Evolutionary conservation across 352 stramenopile genomes (phyloP), one percentile per base, ranked within the genome.

Genomic region (Phytophthora nicotianae): DNA sequence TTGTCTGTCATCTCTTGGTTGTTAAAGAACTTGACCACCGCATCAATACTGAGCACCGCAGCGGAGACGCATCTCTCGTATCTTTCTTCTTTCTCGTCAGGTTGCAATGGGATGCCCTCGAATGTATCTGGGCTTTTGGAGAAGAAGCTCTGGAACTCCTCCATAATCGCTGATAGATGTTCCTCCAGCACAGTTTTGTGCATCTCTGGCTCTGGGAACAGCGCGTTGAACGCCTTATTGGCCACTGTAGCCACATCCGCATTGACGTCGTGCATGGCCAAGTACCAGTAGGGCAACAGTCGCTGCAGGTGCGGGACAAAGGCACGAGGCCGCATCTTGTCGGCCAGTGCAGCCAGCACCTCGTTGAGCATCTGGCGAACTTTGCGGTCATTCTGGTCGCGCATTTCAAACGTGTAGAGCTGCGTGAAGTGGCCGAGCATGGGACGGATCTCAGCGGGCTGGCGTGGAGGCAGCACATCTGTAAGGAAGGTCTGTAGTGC

Each of bases 321-420:
- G 43, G 83, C 86, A 37, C 86, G 74, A 1, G 84, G 82, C 33
- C 76, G 74, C 58, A 93, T 75, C 71, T 93, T 93, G 10, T 71
- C 59, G 11, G 73, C 56, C 20, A 91, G 50, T 42, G 65, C 56
- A 19, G 76, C 66, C 57, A 95, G 70, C 63, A 93, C 83, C 58
- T 93, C 77, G 42, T 88, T 93, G 13, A 90, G 62, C 50, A 92
- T 45, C 23, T 92, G 81, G 4, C 86, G 86, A 47, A 95, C 83
- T 52, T 90, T 91, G 32, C 81, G 71, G 63, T 95, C 86, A 50
- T 95, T 95, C 58, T 93, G 82, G 67, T 95, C 83, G 51, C 81
- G 79, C 66, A 95, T 85, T 62, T 93, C 82, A 33, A 86, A 82
- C 24, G 82, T 79, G 55, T 93, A 95, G 23, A 93, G 68, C 42